Base-by-base conservation (phyloP, 2,329 filamentous ascomycete genomes). In the Xylaria sp. region DNA sequence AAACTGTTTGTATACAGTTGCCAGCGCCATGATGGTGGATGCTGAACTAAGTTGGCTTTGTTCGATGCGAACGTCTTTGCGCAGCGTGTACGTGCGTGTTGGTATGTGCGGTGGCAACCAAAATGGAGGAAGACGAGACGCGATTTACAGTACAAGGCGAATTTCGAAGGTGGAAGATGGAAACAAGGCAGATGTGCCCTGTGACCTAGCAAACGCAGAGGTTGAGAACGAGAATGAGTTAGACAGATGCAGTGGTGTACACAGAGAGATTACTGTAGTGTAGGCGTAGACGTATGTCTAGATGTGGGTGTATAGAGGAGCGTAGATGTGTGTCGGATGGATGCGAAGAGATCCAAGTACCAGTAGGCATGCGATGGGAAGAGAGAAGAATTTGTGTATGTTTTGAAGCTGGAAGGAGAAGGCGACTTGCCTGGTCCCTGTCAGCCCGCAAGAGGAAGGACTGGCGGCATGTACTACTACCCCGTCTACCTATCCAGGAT, bases 1-100 rank as follows among this genome's bases (percentile, higher is more conserved):
- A 71, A 92, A 92, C 75, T 84, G 83, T 78, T 86, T 82, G 77
- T 93, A 93, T 56, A 80, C 71, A 63, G 73, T 68, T 59, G 78
- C 78, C 59, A 81, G 69, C 59, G 79, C 71, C 79, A 82, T 83
- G 59, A 50, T 65, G 56, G 39, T 45, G 41, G 52, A 24, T 48
- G 19, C 39, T 50, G 39, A 21, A 21, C 38, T 48, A 41, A 38
- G 34, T n/a, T 19, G 39, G 50, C 48, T 34, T 13, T 34, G 29
- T 34, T 4, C 29, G 16, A 13, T 3, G 29, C 29, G 29, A 34
- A 34, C 29, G 29, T 13, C 8, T 34, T 34, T 34, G 29, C 16
- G 29, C 11, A 11, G 29, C 16, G 51, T 45, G 57, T 43, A 40
- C 9, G 46, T 41, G 18, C 44, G 20, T 39, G 18, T n/a, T 21